Conservation (phyloP, 495 filamentous ascomycete species). For the Tricharina praecox region DNA sequence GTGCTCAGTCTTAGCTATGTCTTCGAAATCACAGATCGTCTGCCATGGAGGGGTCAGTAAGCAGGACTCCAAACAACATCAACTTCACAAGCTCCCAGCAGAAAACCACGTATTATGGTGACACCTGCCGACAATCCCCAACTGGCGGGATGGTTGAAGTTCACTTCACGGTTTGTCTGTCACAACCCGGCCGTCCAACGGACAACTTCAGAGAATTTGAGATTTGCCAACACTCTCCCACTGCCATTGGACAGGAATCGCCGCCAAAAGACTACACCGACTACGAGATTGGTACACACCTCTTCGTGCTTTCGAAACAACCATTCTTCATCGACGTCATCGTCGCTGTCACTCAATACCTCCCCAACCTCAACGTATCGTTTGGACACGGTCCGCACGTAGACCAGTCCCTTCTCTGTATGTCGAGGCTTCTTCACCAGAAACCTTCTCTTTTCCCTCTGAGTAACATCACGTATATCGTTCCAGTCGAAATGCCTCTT, state of each 20-base stretch:
- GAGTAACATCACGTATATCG: constrained; percentile 13
- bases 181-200: too few relatives aligned
- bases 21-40: constrained; percentile 25
- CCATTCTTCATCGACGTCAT: constrained; percentile 26
- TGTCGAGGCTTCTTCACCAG: constrained; percentile 18
- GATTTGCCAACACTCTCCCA: constrained; percentile 11
- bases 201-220: constrained; percentile 1
- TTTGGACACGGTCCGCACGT: constrained; percentile 22
- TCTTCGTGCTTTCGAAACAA: constrained; percentile 24
- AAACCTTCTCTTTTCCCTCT: constrained; percentile 13
- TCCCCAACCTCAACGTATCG: constrained; percentile 22
- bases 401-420: constrained; percentile 13
- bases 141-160: neutral
- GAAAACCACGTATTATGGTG: neutral
- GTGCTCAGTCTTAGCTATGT: constrained; percentile 21
- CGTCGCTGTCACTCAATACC: constrained; percentile 25
- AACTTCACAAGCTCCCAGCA: neutral
- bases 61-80: neutral
- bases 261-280: too few relatives aligned
- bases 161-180: neutral
- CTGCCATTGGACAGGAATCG: too few relatives aligned
- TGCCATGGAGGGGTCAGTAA: constrained; percentile 1
- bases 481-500: constrained; percentile 12
- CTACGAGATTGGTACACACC: constrained; percentile 12
- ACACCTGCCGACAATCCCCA: neutral